Conservation (phyloP, 192 early-diverging fungal genomes). For the Funneliformis mosseae region DNA sequence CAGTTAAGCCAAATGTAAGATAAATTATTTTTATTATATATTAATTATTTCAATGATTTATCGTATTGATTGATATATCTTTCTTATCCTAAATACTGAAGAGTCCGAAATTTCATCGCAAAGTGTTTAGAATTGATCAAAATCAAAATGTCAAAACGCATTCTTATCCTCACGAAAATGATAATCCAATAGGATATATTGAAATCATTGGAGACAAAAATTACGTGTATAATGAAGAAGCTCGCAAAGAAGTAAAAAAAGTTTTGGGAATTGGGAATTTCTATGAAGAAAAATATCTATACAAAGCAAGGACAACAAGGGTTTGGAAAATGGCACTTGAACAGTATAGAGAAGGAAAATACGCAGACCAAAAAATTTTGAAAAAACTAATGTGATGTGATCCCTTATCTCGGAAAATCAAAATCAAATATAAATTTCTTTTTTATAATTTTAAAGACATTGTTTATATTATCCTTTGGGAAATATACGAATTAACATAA, state of each 20-base stretch:
- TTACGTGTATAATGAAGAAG: not conserved
- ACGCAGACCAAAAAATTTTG: not conserved
- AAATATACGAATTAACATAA: slow-evolving; percentile 32
- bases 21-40: not conserved
- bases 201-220: not conserved
- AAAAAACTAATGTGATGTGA: not conserved
- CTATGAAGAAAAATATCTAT: not conserved
- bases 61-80: not conserved
- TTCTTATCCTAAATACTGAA: not conserved
- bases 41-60: not conserved
- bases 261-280: not conserved
- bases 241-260: not conserved
- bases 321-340: not conserved
- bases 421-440: too few relatives aligned
- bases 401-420: not conserved
- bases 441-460: too few relatives aligned
- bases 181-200: not conserved
- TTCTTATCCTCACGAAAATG: not conserved
- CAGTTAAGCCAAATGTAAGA: not conserved
- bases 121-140: not conserved
- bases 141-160: not conserved
- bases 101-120: not conserved
- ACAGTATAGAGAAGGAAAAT: not conserved
- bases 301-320: not conserved
- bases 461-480: not conserved